phyloP scores from a whole-genome alignment of 257 asterid genomes.

The Coffea eugenioides region DNA sequence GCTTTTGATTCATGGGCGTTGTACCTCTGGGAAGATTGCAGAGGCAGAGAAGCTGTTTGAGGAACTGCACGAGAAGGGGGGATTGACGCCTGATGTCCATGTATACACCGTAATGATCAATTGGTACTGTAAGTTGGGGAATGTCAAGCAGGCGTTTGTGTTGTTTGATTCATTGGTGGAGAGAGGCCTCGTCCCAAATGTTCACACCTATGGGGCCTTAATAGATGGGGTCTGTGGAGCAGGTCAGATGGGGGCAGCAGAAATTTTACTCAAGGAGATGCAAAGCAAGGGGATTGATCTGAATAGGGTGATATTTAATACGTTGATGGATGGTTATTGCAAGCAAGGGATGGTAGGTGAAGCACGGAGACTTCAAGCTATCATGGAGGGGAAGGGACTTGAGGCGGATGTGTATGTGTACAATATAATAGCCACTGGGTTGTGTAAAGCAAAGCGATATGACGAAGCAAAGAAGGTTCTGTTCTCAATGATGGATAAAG shows the following conservation, averaged over 20 bases:
- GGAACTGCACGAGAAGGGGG: constrained; percentile 54
- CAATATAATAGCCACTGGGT: constrained; percentile 60
- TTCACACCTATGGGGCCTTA: constrained; percentile 69
- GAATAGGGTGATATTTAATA: constrained; percentile 65
- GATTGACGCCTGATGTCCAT: constrained; percentile 51
- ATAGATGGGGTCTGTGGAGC: constrained; percentile 62
- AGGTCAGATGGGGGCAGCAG: constrained; percentile 70
- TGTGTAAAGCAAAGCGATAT: constrained; percentile 48
- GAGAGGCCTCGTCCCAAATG: constrained; percentile 63
- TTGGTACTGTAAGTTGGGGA: constrained; percentile 44
- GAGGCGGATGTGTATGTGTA: constrained; percentile 60
- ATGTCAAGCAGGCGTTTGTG: constrained; percentile 54
- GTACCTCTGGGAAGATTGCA: constrained; percentile 32
- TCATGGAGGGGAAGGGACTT: constrained; percentile 78
- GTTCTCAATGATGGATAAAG: constrained; percentile 62
- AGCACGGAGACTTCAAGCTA: constrained; percentile 50
- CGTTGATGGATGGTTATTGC: constrained; percentile 82
- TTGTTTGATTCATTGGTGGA: constrained; percentile 69
- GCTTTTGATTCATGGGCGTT: constrained; percentile 46
- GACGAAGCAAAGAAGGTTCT: constrained; percentile 69
- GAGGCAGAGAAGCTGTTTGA: constrained; percentile 64
- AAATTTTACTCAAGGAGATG: constrained; percentile 72
- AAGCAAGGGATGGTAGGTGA: constrained; percentile 77
- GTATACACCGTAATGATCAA: constrained; percentile 60
- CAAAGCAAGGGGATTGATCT: constrained; percentile 62